These are phyloP conservation scores for Neopestalotiopsis clavispora DNA, from an alignment of 2,329 filamentous ascomycete species.

Conservation along the genomic window DNA sequence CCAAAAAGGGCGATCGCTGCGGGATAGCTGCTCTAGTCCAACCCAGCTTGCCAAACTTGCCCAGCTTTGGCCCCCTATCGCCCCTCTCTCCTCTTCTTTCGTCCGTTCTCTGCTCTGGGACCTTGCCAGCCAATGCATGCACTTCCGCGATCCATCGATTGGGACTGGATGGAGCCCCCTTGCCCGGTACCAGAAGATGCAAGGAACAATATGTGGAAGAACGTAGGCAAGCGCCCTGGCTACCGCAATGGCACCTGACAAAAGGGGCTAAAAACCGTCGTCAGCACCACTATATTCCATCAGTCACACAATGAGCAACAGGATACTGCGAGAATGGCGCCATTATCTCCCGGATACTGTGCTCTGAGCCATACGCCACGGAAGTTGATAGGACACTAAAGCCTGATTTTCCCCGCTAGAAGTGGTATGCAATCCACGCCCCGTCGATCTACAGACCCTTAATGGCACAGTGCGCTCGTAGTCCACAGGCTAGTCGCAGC, in stretches of 20 bases:
- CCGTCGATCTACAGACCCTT: not conserved
- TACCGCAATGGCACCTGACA: conserved; percentile 14
- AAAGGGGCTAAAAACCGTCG: conserved; percentile 15
- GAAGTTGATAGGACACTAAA: not conserved
- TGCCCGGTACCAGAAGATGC: not conserved
- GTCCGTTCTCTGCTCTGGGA: not conserved
- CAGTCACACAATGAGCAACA: not conserved
- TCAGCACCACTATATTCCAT: conserved; percentile 6
- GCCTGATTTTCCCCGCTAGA: not conserved
- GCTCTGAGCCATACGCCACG: not conserved
- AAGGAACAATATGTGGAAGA: not conserved
- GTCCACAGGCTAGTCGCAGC: not conserved
- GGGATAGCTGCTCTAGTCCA: not conserved
- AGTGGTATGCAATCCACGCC: not conserved
- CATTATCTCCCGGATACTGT: conserved; percentile 1
- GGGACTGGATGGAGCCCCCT: not conserved
- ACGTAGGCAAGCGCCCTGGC: not conserved
- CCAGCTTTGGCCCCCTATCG: not conserved
- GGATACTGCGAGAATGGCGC: conserved; percentile 4
- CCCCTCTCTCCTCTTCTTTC: not conserved
- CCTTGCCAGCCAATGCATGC: not conserved
- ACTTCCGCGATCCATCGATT: not conserved
- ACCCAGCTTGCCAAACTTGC: not conserved
- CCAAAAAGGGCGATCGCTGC: not conserved
- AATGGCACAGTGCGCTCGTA: not conserved